Conservation (phyloP, 2,329 filamentous ascomycete species). For the Colletotrichum sp. region DNA sequence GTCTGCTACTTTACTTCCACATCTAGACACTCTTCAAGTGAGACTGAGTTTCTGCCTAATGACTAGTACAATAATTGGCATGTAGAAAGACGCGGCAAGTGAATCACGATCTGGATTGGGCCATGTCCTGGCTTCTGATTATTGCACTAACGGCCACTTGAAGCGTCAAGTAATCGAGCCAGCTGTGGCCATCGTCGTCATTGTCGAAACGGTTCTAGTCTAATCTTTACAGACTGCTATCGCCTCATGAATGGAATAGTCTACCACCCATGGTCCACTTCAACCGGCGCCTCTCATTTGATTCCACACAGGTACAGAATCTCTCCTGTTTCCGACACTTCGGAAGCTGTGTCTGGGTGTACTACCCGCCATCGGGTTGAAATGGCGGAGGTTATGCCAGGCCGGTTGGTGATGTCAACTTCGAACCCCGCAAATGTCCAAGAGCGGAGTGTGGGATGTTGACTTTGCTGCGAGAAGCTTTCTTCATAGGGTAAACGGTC, state of each 20-base stretch:
- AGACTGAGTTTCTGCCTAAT: fast-evolving
- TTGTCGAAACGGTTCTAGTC: background rate
- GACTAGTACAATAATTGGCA: too few species aligned
- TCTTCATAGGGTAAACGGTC: background rate
- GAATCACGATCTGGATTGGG: background rate
- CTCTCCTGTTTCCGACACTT: background rate
- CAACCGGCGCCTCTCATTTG: background rate
- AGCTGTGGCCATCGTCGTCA: background rate
- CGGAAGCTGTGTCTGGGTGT: background rate
- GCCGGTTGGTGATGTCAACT: background rate
- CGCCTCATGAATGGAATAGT: background rate
- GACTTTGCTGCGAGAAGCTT: background rate
- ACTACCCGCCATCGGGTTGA: background rate
- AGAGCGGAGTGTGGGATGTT: background rate
- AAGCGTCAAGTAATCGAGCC: background rate
- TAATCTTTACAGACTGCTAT: background rate
- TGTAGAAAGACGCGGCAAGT: background rate
- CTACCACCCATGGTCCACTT: background rate
- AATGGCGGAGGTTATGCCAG: background rate
- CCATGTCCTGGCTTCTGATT: background rate
- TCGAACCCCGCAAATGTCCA: background rate
- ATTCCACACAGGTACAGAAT: background rate
- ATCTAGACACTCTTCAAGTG: background rate
- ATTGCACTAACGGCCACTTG: background rate
- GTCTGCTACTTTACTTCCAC: background rate